phyloP scores from a whole-genome alignment of 345 rosid species.

The Lumnitzera littorea region DNA sequence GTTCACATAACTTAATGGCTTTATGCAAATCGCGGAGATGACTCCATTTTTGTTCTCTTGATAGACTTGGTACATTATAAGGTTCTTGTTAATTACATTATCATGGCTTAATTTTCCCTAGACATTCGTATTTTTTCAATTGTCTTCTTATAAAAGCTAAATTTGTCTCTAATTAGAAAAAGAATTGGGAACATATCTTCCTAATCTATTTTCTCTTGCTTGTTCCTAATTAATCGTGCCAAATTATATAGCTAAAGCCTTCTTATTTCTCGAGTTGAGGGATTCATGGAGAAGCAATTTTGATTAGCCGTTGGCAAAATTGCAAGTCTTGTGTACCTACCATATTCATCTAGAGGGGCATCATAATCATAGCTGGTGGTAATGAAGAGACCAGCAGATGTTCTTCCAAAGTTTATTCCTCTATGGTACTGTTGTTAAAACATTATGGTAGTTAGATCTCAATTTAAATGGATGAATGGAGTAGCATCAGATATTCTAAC shows the following conservation, averaged over 20 bases:
- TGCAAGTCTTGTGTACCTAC: slow-evolving; percentile 23
- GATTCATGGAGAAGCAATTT: not conserved
- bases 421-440: slow-evolving; percentile 64
- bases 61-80: slow-evolving; percentile 35
- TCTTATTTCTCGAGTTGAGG: not conserved
- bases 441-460: not conserved
- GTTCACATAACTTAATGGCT: slow-evolving; percentile 78
- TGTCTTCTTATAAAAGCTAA: too few relatives aligned
- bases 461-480: not conserved
- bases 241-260: too few relatives aligned
- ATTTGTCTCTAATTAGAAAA: too few relatives aligned
- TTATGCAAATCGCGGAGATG: slow-evolving; percentile 83
- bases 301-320: not conserved
- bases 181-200: too few relatives aligned
- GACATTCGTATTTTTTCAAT: too few relatives aligned
- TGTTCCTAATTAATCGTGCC: too few relatives aligned
- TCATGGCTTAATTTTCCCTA: too few relatives aligned
- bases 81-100: not conserved
- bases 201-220: too few relatives aligned
- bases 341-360: slow-evolving; percentile 95
- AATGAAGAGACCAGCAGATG: slow-evolving; percentile 77
- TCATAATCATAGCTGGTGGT: slow-evolving; percentile 96
- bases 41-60: slow-evolving; percentile 79
- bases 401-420: slow-evolving; percentile 88
- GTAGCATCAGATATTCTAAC: not conserved